Conservation (phyloP, 2,329 filamentous ascomycete genomes). For the Cytospora schulzeri region DNA sequence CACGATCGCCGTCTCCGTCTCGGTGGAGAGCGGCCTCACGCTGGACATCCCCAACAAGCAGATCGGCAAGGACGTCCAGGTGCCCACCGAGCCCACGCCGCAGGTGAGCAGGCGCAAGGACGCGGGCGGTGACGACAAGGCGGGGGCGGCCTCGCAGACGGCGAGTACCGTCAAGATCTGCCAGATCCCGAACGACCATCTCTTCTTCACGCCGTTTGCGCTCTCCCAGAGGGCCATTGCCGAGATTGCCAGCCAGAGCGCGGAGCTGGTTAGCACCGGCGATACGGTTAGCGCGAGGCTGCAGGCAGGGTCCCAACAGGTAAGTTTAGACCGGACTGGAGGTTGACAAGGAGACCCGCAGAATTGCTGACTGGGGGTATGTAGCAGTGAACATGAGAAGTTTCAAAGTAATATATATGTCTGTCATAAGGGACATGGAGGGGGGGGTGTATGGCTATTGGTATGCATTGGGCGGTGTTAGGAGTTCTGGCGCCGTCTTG, state of each 20-base stretch:
- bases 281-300: slow-evolving; percentile 23
- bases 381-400: background rate
- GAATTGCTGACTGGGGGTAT: background rate
- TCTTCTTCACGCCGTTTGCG: slow-evolving; percentile 56
- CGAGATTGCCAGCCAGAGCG: slow-evolving; percentile 21
- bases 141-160: background rate
- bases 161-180: slow-evolving; percentile 39
- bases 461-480: slow-evolving; percentile 21
- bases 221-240: slow-evolving; percentile 42
- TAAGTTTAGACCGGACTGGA: background rate
- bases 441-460: background rate
- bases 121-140: background rate
- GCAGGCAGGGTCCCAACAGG: slow-evolving; percentile 3
- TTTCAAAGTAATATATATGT: background rate
- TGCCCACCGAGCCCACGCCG: slow-evolving; percentile 27
- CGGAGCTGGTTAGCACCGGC: slow-evolving; percentile 25
- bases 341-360: background rate
- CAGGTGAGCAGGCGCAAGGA: background rate
- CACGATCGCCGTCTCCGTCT: slow-evolving; percentile 7
- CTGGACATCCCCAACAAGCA: slow-evolving; percentile 31
- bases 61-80: slow-evolving; percentile 27
- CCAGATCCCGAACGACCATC: slow-evolving; percentile 46
- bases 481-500: background rate
- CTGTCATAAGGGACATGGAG: background rate
- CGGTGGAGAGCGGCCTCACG: slow-evolving; percentile 28